Percentiles rank a stretch among this genome's conserved stretches.
Evolutionary conservation across 352 stramenopile genomes (phyloP).

Genomic region (Globisporangium canariense): DNA sequence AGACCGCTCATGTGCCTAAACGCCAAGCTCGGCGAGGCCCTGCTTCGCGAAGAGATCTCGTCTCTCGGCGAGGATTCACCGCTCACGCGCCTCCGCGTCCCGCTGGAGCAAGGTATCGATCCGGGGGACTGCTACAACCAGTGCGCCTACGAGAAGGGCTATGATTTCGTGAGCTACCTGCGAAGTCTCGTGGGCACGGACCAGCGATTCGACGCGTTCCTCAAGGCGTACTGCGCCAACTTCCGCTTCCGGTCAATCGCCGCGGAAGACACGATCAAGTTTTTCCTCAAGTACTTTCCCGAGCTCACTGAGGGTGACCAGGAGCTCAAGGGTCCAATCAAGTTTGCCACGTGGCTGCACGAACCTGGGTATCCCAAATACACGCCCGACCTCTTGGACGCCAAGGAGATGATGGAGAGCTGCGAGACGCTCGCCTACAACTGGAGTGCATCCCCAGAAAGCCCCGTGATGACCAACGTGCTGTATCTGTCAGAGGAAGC

Average conservation of each 20-base stretch:
- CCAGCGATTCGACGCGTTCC: conserved; percentile 63
- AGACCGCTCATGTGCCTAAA: conserved; percentile 66
- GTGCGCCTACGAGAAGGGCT: conserved; percentile 81
- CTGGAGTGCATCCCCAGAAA: conserved; percentile 42
- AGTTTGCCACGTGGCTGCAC: conserved; percentile 68
- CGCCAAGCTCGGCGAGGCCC: conserved; percentile 66
- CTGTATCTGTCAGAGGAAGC: conserved; percentile 57
- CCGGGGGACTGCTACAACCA: conserved; percentile 81
- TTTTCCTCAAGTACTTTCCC: conserved; percentile 68
- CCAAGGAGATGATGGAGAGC: conserved; percentile 63
- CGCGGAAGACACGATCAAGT: conserved; percentile 65
- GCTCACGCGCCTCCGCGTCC: conserved; percentile 65
- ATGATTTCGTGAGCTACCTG: conserved; percentile 75
- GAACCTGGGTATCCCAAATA: conserved; percentile 56
- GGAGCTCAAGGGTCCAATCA: conserved; percentile 59
- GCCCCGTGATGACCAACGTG: conserved; percentile 56
- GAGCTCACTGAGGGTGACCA: conserved; percentile 35
- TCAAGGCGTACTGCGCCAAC: conserved; percentile 57
- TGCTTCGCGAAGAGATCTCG: conserved; percentile 65
- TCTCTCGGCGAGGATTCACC: conserved; percentile 66
- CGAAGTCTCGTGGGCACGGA: conserved; percentile 62
- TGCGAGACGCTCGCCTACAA: conserved; percentile 65
- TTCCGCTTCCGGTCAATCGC: conserved; percentile 78
- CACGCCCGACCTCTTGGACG: conserved; percentile 57
- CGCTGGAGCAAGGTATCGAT: conserved; percentile 71